Evolutionary conservation across 1,284 basidiomycete genomes (phyloP).

Genomic region (Phellopilus nigrolimitatus): DNA sequence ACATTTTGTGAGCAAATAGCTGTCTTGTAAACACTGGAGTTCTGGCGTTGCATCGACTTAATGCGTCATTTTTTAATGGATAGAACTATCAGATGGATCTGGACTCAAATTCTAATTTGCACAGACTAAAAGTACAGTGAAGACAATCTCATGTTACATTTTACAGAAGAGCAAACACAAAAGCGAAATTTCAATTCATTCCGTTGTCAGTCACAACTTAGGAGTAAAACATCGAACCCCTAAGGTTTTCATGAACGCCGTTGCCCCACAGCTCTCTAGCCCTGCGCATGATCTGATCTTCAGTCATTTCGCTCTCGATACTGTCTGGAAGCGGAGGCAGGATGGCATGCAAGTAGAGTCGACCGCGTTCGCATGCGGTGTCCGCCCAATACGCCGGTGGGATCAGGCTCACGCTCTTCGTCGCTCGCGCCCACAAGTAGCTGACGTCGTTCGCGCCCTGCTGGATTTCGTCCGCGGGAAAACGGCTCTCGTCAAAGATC

Average conservation of each 20-base stretch:
- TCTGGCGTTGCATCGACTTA: too few relatives aligned
- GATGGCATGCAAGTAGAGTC: constrained; percentile 26
- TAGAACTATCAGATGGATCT: too few relatives aligned
- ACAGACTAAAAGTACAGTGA: too few relatives aligned
- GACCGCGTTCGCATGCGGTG: constrained; percentile 27
- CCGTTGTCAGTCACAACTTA: neutral
- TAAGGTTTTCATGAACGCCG: constrained; percentile 5
- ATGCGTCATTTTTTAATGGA: too few relatives aligned
- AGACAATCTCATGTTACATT: too few relatives aligned
- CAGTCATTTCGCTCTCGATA: neutral
- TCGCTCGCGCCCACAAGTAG: constrained; percentile 71
- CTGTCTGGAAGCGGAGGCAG: constrained; percentile 26
- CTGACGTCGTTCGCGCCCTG: constrained; percentile 58
- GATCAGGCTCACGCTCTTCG: constrained; percentile 69
- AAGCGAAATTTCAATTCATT: too few relatives aligned
- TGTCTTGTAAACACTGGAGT: too few relatives aligned
- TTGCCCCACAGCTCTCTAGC: constrained; percentile 3
- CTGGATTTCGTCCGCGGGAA: too few relatives aligned
- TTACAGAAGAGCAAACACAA: too few relatives aligned
- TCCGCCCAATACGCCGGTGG: constrained; percentile 59
- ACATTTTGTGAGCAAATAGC: too few relatives aligned
- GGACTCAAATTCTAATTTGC: too few relatives aligned
- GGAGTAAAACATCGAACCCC: constrained; percentile 13
- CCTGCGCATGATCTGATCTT: neutral
- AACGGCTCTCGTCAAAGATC: too few relatives aligned